A percentile compares a stretch with the other conserved stretches of the same genome.
phyloP scores from a whole-genome alignment of 805 yeast genomes.

The baker's yeast (Saccharomyces cerevisiae) region DNA sequence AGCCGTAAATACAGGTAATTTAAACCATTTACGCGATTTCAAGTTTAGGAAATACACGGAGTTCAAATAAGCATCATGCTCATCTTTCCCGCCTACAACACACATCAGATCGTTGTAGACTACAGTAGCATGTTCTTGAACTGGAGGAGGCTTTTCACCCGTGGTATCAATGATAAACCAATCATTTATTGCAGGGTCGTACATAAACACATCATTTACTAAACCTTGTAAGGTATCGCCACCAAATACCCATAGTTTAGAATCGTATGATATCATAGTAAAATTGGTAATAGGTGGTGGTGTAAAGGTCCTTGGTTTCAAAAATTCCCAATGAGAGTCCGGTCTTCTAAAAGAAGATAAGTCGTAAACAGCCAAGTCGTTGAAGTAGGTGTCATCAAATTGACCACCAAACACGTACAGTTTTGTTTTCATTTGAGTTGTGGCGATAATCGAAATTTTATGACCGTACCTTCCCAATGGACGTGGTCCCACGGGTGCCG shows the following conservation, averaged over 20 bases:
- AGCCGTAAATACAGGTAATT: constrained; percentile 37
- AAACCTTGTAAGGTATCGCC: constrained; percentile 75
- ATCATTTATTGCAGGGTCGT: constrained; percentile 54
- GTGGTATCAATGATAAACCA: constrained; percentile 67
- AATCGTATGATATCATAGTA: constrained; percentile 72
- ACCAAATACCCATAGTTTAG: constrained; percentile 80
- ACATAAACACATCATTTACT: constrained; percentile 71
- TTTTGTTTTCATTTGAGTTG: constrained; percentile 46
- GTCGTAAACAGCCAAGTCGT: constrained; percentile 81
- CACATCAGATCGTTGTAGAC: constrained; percentile 70
- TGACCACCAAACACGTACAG: constrained; percentile 93
- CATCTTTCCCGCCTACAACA: constrained; percentile 83
- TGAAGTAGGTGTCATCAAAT: constrained; percentile 70
- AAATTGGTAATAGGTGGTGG: constrained; percentile 84
- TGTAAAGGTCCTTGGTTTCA: constrained; percentile 43
- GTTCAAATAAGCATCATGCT: constrained; percentile 58
- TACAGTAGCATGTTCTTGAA: constrained; percentile 86
- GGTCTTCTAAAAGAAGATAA: constrained; percentile 78
- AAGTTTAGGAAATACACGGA: constrained; percentile 71
- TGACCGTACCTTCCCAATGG: constrained; percentile 96
- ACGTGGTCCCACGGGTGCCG: constrained; percentile 62
- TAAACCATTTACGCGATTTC: constrained; percentile 63
- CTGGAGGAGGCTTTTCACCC: constrained; percentile 59
- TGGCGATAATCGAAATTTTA: constrained; percentile 67
- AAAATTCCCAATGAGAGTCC: constrained; percentile 73